Base-by-base conservation (phyloP, 2,329 filamentous ascomycete species). In the Penicillium italicum region DNA sequence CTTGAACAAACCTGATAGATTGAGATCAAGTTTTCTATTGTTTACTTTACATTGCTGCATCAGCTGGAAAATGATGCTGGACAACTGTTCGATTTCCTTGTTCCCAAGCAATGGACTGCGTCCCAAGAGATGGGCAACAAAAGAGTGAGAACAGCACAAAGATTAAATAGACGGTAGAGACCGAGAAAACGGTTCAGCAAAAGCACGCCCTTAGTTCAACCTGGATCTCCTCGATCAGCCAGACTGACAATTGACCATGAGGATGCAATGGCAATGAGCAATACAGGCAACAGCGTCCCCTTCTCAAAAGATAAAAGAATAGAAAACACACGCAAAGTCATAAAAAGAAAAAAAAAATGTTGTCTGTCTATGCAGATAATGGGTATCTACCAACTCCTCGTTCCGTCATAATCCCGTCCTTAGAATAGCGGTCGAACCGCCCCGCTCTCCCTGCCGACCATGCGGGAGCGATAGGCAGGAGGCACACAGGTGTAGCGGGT, bases 311-410 rank as follows among this genome's bases (percentile, higher is more conserved):
- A 48, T 43, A 63, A 53, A 45, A 40, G 37, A 43, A 58, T 48
- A 34, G 54, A 61, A 59, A 55, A 55, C 53, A 58, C 60, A 43
- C 37, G 37, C 37, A 14, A 50, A 55, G 43, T 60, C 28, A 58
- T 56, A 50, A 56, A 50, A 58, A 41, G 53, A 53, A 42, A 59
- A 60, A 65, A 65, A 59, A 60, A 61, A 61, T 51, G 66, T 67
- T 59, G 61, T 63, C 63, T 64, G 62, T 60, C 67, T 67, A 69
- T 69, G 67, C 64, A 66, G 65, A 67, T 66, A 67, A 40, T 71
- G 72, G 73, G 73, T 75, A 75, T 75, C 71, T 75, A 71, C 67
- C 69, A 74, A 74, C 70, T 71, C 72, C 72, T 72, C 69, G 68
- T 72, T 70, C 73, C 72, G 58, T 72, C 70, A 66, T 74, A 65